Evolutionary conservation across 2,329 filamentous ascomycete genomes (phyloP), one percentile per base, ranked within the genome.

Genomic region (Calonectria pseudoturangicola): DNA sequence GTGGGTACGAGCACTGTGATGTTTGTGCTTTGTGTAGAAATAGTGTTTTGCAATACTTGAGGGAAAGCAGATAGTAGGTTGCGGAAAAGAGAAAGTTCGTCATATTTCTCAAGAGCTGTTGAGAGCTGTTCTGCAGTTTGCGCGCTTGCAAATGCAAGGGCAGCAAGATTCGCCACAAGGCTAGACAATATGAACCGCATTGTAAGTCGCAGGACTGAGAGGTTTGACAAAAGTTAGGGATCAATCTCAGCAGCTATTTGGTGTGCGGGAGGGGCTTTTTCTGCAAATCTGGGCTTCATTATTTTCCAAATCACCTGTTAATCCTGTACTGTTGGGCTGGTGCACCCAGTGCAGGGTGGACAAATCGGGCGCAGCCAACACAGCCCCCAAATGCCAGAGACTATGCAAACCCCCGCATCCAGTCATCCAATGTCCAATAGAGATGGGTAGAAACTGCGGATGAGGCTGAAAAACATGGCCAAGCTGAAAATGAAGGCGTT

Each of bases 311-410:
- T 51, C 25, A 51, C 8, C 48, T 30, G 48, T 36, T 33, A 25
- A 58, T 27, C 54, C 54, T 18, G 12, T 15, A 16, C 10, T 1
- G 33, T 21, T 58, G n/a, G 54, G 36, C 6, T 27, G 25, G 54
- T 41, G 33, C 54, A 56, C 6, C 30, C 18, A 15, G 13, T 7
- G 4, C n/a, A 21, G 1, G 3, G 18, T 10, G 51, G 10, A 39
- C 51, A 39, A 56, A 56, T 39, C 10, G 51, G 51, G 30, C 18
- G 51, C 51, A 56, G 51, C 30, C 51, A 56, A n/a, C 51, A 58
- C 54, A 58, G 33, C 54, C 54, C 16, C 54, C 1, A 41, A 15
- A 39, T 27, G 25, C 54, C 54, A 58, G 3, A 21, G 12, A 25
- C 33, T 15, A 36, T 36, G 33, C 7, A 39, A n/a, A 58, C 41